Base-by-base conservation (phyloP, 2,329 filamentous ascomycete genomes). In the Aureobasidium vineae region DNA sequence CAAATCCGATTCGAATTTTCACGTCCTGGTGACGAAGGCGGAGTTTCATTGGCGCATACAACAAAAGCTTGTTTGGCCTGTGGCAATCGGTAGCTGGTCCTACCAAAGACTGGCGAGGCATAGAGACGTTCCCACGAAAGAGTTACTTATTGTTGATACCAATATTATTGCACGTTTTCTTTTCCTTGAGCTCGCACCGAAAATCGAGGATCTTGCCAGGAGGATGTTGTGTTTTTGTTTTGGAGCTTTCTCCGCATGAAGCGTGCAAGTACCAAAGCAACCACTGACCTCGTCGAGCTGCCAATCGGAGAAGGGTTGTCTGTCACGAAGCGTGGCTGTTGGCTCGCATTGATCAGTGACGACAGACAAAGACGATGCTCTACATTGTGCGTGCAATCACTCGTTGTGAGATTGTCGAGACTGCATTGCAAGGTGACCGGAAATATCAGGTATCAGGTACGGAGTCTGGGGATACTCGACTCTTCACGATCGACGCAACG, bases 11-110 rank as follows among this genome's bases (percentile, higher is more conserved):
- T 47, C 38, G 61, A 43, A 49, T 19, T 41, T 43, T 45, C 49
- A 64, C 61, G 61, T 64, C 61, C 61, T 64, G 61, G 61, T 54
- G 61, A 64, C 61, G 61, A 64, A 54, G 45, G 57, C 26, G 19
- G 28, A 33, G 61, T 36, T 36, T 45, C 61, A 54, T 53, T 45
- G 49, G 61, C 49, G 38, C 45, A 45, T 10, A 64, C 47, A 64
- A 36, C 8, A 64, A 64, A 64, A 64, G 47, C 41, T 53, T 64
- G 21, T 43, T 64, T 33, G 33, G 38, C 61, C 38, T 50, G 6
- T 63, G 61, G 28, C 61, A 49, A 64, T 54, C 49, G 61, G 61
- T 64, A 64, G 61, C 60, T 63, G 60, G 60, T 31, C 61, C 61
- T 64, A 64, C 61, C 61, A 54, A 36, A 21, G 38, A 54, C 49